Evolutionary conservation across 2,329 filamentous ascomycete genomes (phyloP).

Genomic region (Cercospora sp.): DNA sequence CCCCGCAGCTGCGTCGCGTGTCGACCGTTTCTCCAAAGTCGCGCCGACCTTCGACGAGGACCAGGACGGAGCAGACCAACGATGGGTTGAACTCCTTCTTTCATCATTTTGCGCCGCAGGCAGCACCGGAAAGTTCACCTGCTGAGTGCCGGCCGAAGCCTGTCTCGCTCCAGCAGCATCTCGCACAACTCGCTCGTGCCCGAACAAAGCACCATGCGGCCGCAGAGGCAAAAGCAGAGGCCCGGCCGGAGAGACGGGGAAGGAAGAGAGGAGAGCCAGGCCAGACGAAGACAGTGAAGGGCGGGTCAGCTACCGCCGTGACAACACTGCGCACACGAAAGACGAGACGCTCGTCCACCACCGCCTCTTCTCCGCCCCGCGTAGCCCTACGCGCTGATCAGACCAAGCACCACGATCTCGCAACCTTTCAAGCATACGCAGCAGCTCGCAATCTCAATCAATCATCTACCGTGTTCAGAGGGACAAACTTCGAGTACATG

Average conservation of each 20-base stretch:
- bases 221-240: not conserved
- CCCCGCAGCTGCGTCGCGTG: slow-evolving; percentile 2
- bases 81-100: slow-evolving; percentile 7
- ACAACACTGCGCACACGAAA: not conserved
- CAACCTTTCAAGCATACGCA: slow-evolving; percentile 66
- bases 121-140: not conserved
- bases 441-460: slow-evolving; percentile 56
- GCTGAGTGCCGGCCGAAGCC: not conserved
- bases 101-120: slow-evolving; percentile 1
- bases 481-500: slow-evolving; percentile 77
- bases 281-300: not conserved
- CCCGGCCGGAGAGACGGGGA: not conserved
- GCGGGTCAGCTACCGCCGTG: not conserved
- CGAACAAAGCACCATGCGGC: not conserved
- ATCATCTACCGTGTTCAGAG: slow-evolving; percentile 63
- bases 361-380: not conserved
- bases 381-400: slow-evolving; percentile 5
- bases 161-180: slow-evolving; percentile 1
- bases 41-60: slow-evolving; percentile 2
- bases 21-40: slow-evolving; percentile 4
- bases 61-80: not conserved
- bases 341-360: not conserved
- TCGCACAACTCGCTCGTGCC: not conserved
- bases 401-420: slow-evolving; percentile 60
- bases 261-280: not conserved